phyloP scores from a whole-genome alignment of 2,329 filamentous ascomycete species.

The Chaetomium olivaceum region DNA sequence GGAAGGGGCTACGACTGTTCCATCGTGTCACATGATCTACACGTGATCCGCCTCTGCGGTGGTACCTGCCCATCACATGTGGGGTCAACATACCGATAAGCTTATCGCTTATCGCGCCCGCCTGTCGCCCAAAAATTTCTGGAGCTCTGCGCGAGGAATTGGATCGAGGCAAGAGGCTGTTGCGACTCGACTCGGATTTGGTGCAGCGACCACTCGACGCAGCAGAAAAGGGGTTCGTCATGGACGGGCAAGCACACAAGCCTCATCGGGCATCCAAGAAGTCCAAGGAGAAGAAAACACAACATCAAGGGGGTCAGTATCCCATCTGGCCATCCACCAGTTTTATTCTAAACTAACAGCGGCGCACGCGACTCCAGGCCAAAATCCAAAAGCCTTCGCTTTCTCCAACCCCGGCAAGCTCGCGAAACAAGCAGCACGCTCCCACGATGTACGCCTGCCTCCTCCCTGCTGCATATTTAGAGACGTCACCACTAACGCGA shows the following conservation, averaged over 20 bases:
- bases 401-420: slow-evolving; percentile 79
- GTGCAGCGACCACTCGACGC: slow-evolving; percentile 12
- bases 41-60: background rate
- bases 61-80: background rate
- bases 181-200: slow-evolving; percentile 21
- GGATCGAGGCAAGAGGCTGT: slow-evolving; percentile 11
- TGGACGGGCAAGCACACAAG: slow-evolving; percentile 83
- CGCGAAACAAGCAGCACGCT: slow-evolving; percentile 71
- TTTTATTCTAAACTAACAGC: background rate
- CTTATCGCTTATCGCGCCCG: slow-evolving; percentile 20
- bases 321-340: background rate
- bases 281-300: slow-evolving; percentile 87
- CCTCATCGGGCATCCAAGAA: slow-evolving; percentile 85
- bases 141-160: slow-evolving; percentile 26
- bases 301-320: slow-evolving; percentile 54
- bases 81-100: slow-evolving; percentile 26
- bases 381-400: slow-evolving; percentile 88
- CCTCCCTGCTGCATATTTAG: background rate
- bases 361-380: slow-evolving; percentile 51
- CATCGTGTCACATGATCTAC: background rate
- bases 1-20: background rate
- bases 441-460: slow-evolving; percentile 60
- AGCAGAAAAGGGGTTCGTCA: slow-evolving; percentile 42
- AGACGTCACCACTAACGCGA: background rate
- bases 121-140: slow-evolving; percentile 33